Percentiles rank a stretch among this genome's conserved stretches.
Conservation (phyloP, 2,329 filamentous ascomycete genomes). For the Tetracladium maxilliforme region DNA sequence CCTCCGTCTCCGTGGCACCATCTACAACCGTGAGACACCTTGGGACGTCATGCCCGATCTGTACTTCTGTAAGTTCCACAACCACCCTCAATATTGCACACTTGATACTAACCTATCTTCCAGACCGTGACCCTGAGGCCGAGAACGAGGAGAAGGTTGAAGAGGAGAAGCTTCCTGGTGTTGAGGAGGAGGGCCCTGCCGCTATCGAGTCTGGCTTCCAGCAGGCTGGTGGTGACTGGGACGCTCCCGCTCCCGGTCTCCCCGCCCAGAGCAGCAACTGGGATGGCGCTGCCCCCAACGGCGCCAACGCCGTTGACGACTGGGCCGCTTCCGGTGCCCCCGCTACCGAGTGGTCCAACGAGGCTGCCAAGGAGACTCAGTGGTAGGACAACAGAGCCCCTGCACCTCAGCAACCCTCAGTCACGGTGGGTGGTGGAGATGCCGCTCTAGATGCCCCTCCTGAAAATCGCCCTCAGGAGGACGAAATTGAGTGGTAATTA, state of each 20-base stretch:
- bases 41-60: slow-evolving; percentile 99
- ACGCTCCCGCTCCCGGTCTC: slow-evolving; percentile 50
- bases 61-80: slow-evolving; percentile 59
- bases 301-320: slow-evolving; percentile 33
- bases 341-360: slow-evolving; percentile 21
- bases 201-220: slow-evolving; percentile 70
- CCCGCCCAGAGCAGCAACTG: slow-evolving; percentile 52
- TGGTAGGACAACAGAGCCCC: too few relatives aligned
- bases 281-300: slow-evolving; percentile 46
- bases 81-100: slow-evolving; percentile 7
- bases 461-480: slow-evolving; percentile 1
- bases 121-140: slow-evolving; percentile 98
- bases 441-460: not conserved
- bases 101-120: slow-evolving; percentile 16
- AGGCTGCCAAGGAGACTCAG: slow-evolving; percentile 32
- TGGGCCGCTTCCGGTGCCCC: slow-evolving; percentile 32
- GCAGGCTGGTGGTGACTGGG: slow-evolving; percentile 67
- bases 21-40: slow-evolving; percentile 87
- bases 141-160: slow-evolving; percentile 95
- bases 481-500: too few relatives aligned
- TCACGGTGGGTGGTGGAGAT: slow-evolving; percentile 14
- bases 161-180: slow-evolving; percentile 72
- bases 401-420: slow-evolving; percentile 6
- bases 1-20: slow-evolving; percentile 93
- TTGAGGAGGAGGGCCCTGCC: slow-evolving; percentile 69